A percentile compares a stretch with the other conserved stretches of the same genome.
phyloP scores from a whole-genome alignment of 129 eudicot species.

The Rutidosis leptorrhynchoides region DNA sequence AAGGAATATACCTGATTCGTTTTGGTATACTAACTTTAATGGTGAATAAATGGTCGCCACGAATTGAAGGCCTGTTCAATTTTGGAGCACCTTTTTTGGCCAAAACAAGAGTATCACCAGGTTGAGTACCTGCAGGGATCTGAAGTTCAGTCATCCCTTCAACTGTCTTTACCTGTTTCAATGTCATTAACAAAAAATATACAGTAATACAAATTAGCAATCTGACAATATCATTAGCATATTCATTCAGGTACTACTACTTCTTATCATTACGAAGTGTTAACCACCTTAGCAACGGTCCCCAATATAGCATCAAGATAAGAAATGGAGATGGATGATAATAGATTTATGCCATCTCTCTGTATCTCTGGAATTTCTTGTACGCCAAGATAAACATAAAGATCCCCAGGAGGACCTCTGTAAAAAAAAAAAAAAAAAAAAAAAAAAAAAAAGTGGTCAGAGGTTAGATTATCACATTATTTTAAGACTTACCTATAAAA shows the following conservation, averaged over 20 bases:
- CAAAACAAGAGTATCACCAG: slow-evolving; percentile 92
- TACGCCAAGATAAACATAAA: slow-evolving; percentile 86
- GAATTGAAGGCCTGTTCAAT: slow-evolving; percentile 88
- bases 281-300: slow-evolving; percentile 67
- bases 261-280: no score
- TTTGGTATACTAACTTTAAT: slow-evolving; percentile 87
- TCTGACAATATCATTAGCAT: not conserved
- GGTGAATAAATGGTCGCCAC: slow-evolving; percentile 91
- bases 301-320: slow-evolving; percentile 96
- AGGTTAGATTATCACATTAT: no score
- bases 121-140: slow-evolving; percentile 97
- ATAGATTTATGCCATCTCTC: slow-evolving; percentile 89
- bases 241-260: not conserved
- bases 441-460: no score
- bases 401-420: slow-evolving; percentile 97
- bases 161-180: slow-evolving; percentile 84
- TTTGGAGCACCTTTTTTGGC: slow-evolving; percentile 95
- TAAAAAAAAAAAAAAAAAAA: not conserved
- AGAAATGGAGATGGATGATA: slow-evolving; percentile 63
- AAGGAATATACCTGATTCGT: slow-evolving; percentile 63
- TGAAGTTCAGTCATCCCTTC: slow-evolving; percentile 82
- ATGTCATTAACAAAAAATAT: slow-evolving; percentile 1
- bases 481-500: no score
- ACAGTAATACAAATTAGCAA: not conserved
- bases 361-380: slow-evolving; percentile 91